Percentiles rank a stretch among this genome's conserved stretches.
Conservation (phyloP, 2,329 filamentous ascomycete genomes). For the Botrytis deweyae region DNA sequence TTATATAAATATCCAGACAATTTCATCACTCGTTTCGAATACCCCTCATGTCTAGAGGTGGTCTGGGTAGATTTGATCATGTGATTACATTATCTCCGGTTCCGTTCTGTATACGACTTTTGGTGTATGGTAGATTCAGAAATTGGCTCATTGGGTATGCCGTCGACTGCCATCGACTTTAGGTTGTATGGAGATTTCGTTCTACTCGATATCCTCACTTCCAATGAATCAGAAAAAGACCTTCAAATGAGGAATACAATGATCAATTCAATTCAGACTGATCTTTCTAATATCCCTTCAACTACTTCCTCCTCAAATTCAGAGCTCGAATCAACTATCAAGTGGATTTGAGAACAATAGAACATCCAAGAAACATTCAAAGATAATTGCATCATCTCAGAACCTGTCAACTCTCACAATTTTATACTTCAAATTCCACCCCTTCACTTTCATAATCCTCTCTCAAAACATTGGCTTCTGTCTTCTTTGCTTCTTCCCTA, state of each 20-base stretch:
- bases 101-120: too few relatives aligned
- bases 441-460: slow-evolving; percentile 18
- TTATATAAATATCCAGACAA: too few relatives aligned
- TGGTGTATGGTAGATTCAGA: too few relatives aligned
- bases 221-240: neutral
- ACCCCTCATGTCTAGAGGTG: too few relatives aligned
- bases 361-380: neutral
- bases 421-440: slow-evolving; percentile 6
- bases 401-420: neutral
- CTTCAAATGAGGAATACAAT: neutral
- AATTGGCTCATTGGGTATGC: neutral
- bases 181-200: neutral
- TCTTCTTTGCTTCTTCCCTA: slow-evolving; percentile 4
- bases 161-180: neutral
- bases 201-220: neutral
- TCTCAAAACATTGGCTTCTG: slow-evolving; percentile 16
- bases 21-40: too few relatives aligned
- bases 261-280: neutral
- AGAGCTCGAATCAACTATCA: neutral
- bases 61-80: too few relatives aligned
- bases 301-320: neutral
- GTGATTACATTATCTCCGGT: too few relatives aligned
- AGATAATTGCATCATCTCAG: neutral
- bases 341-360: neutral
- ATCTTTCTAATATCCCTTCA: neutral